Evolutionary conservation across 2,329 filamentous ascomycete genomes (phyloP), one percentile per base, ranked within the genome.

Genomic region (Colletotrichum cereale): DNA sequence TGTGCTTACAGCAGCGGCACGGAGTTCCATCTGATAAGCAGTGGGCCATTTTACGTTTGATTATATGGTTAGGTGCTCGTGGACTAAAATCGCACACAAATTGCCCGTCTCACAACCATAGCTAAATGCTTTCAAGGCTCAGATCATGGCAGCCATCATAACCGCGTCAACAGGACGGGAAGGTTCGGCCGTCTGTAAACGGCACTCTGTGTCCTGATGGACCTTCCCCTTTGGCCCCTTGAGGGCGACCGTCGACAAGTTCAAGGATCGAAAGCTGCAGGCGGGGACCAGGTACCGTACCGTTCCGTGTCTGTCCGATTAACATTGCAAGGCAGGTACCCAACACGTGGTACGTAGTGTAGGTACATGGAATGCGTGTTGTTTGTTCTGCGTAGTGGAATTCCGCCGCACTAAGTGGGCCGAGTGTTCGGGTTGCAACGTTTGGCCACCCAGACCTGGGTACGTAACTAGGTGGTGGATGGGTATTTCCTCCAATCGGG

Each of bases 361-460:
- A 29, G n/a, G n/a, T 31, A 34, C 24, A 61, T 42, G 29, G 44
- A 21, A 38, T 36, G 42, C 36, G 52, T 56, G 40, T 6, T 16
- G 44, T 44, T 48, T 31, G 44, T 42, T 26, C 58, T 31, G 31
- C 18, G 44, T 36, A 18, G 69, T 72, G 69, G 69, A 72, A 64
- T 63, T 71, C 68, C 68, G 58, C 47, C 44, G 58, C 65, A 64
- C 68, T 68, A 68, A 68, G 52, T 53, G 58, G 58, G 34, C 53
- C 16, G 34, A 44, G 26, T 36, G 21, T 18, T 40, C 52, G 58
- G 58, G 52, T 55, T 68, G 64, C 42, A 60, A 68, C 64, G 65
- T 63, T 44, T 36, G 31, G n/a, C n/a, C n/a, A n/a, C n/a, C n/a
- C n/a, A n/a, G n/a, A 50, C 36, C 29, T n/a, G 24, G n/a, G 21